These are phyloP conservation scores for Aspergillus sp. DNA, from an alignment of 2,329 filamentous ascomycete species.

Conservation along the genomic window DNA sequence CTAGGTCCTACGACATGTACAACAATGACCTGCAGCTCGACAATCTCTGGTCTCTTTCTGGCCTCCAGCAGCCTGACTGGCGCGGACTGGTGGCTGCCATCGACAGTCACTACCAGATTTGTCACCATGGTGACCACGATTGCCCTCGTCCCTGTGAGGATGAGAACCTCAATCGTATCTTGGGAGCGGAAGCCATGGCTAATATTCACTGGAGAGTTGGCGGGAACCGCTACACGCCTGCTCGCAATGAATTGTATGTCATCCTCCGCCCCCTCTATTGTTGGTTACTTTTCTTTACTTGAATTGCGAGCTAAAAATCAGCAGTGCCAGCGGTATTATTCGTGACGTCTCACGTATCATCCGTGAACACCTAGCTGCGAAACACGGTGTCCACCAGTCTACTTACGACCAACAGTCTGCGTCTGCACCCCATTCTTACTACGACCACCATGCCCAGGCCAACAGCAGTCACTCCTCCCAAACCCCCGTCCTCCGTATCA, in stretches of 20 bases:
- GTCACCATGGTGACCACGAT: slow-evolving; percentile 29
- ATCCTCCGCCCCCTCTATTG: not conserved
- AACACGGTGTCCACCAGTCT: slow-evolving; percentile 11
- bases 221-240: slow-evolving; percentile 19
- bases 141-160: slow-evolving; percentile 28
- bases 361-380: slow-evolving; percentile 26
- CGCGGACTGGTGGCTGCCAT: slow-evolving; percentile 36
- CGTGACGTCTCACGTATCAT: slow-evolving; percentile 36
- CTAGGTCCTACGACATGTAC: slow-evolving; percentile 30
- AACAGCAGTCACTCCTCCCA: slow-evolving; percentile 3
- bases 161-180: slow-evolving; percentile 28
- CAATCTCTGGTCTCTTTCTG: slow-evolving; percentile 34
- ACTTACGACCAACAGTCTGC: slow-evolving; percentile 5
- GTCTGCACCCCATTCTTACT: slow-evolving; percentile 5
- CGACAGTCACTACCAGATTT: slow-evolving; percentile 36
- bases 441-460: slow-evolving; percentile 1
- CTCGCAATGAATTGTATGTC: slow-evolving; percentile 36
- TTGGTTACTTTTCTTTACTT: not conserved
- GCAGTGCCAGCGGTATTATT: slow-evolving; percentile 34
- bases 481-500: slow-evolving; percentile 26
- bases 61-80: slow-evolving; percentile 35
- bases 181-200: slow-evolving; percentile 25
- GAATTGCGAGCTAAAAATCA: slow-evolving; percentile 12
- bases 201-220: slow-evolving; percentile 32
- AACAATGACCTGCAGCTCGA: slow-evolving; percentile 35